Percentiles rank a stretch among this genome's conserved stretches.
Evolutionary conservation across 2,329 filamentous ascomycete genomes (phyloP).

Genomic region (Epichloe brachyelytri): DNA sequence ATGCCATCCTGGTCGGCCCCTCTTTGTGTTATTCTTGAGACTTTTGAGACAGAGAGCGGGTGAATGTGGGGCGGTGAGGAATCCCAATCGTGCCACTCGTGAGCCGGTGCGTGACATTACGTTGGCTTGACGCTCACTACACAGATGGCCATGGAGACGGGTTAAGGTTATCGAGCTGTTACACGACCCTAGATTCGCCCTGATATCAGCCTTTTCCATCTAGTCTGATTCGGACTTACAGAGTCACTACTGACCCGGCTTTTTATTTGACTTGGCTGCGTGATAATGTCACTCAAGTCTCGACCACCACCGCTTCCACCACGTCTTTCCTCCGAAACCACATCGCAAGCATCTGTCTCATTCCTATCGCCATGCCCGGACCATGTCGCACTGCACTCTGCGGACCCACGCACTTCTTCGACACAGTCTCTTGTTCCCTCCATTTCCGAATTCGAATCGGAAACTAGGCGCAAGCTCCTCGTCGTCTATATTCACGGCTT

Average conservation of each 20-base stretch:
- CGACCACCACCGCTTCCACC: slow-evolving; percentile 1
- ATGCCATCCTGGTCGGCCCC: neutral
- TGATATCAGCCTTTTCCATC: too few relatives aligned
- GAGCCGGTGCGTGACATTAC: too few relatives aligned
- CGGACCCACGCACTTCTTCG: slow-evolving; percentile 37
- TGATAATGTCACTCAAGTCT: neutral
- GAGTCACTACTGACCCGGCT: neutral
- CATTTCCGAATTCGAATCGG: slow-evolving; percentile 7
- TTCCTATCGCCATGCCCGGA: neutral
- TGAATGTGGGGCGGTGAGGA: neutral
- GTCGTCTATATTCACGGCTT: slow-evolving; percentile 84
- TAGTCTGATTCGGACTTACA: neutral
- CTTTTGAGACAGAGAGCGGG: neutral
- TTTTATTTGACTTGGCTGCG: neutral
- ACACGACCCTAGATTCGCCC: neutral
- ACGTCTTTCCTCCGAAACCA: neutral
- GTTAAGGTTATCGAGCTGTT: neutral
- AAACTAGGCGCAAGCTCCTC: slow-evolving; percentile 46
- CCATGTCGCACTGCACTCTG: neutral
- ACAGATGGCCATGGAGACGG: neutral
- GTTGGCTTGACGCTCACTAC: neutral
- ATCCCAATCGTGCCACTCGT: too few relatives aligned
- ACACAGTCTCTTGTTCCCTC: slow-evolving; percentile 28
- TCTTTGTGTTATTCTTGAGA: neutral
- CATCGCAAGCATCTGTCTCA: neutral